phyloP scores from a whole-genome alignment of 805 yeast genomes.

The Saccharomyces eubayanus region DNA sequence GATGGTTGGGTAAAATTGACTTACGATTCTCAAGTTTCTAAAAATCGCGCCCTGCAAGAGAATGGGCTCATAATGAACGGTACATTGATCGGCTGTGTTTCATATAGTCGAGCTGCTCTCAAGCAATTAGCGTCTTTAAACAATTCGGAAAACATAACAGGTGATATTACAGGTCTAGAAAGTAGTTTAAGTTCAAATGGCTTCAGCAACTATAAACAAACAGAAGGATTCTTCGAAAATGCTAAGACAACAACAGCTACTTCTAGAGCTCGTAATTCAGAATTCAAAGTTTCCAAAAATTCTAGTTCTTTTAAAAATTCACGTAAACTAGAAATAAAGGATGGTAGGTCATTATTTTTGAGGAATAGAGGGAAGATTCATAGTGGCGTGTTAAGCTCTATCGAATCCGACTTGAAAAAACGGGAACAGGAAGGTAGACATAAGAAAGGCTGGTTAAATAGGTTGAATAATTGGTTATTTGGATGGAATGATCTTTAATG shows the following conservation, averaged over 20 bases:
- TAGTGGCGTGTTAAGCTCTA: background rate
- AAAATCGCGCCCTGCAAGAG: conserved; percentile 76
- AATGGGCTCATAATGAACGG: conserved; percentile 70
- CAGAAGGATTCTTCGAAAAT: background rate
- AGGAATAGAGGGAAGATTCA: conserved; percentile 14
- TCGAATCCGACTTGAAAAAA: background rate
- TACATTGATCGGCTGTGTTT: conserved; percentile 55
- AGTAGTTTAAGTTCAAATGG: conserved; percentile 23
- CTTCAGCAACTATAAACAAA: background rate
- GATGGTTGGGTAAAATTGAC: conserved; percentile 88
- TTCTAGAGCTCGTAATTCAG: background rate
- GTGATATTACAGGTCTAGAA: background rate
- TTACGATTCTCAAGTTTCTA: conserved; percentile 64
- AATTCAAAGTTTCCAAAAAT: background rate
- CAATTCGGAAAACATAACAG: conserved; percentile 16
- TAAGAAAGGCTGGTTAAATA: conserved; percentile 19
- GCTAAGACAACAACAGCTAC: background rate
- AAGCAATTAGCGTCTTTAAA: conserved; percentile 45
- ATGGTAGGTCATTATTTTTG: conserved; percentile 36
- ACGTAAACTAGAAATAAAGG: conserved; percentile 33
- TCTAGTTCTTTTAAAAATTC: conserved; percentile 3
- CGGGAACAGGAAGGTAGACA: background rate
- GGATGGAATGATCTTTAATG: conserved; percentile 45
- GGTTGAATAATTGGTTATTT: conserved; percentile 42
- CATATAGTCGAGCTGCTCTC: conserved; percentile 52